Base-by-base conservation (phyloP, 176 grass and related monocot genomes). In the Triticum monococcum region DNA sequence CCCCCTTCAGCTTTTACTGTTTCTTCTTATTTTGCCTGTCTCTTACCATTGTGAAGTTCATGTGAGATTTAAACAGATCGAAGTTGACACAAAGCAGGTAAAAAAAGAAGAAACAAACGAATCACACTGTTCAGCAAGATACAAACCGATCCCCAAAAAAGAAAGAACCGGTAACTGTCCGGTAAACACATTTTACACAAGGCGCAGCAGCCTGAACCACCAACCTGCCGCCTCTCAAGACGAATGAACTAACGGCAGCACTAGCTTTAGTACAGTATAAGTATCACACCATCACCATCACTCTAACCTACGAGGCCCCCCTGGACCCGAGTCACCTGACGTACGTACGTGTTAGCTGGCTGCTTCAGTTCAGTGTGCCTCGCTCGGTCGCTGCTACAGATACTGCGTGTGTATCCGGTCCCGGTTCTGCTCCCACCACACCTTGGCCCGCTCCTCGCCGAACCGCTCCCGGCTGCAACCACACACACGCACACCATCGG, bases 361-460 rank as follows among this genome's bases (percentile, higher is more conserved):
- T 62, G 75, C 33, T 67, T 52, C 81, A 17, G 40, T 43, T 12
- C 40, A 41, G 40, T 11, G 41, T 12, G 41, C 0, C 48, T 46
- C n/a, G 65, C 2, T 72, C 5, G 65, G 5, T 18, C 50, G 16
- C 0, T 17, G 79, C 81, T 89, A 98, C 75, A 98, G 93, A 32
- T 98, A 98, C 76, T 98, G 93, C 38, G 77, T 84, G 84, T 98
- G 93, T 89, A 98, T 95, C 87, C 96, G 81, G 73, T 98, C 93
- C 68, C 91, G 86, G 87, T 95, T 95, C 66, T 93, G 89, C 78
- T 98, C 96, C 96, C 96, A 98, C 96, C 96, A 98, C 77, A 94
- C 85, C 89, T 98, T 98, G 31, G 96, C 96, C 26, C 88, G 86
- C 13, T 92, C 91, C 81, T 98, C 96, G 35, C 91, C 96, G 48